Conservation (phyloP, 208 protist species). For the Trypanosoma scelopori region DNA sequence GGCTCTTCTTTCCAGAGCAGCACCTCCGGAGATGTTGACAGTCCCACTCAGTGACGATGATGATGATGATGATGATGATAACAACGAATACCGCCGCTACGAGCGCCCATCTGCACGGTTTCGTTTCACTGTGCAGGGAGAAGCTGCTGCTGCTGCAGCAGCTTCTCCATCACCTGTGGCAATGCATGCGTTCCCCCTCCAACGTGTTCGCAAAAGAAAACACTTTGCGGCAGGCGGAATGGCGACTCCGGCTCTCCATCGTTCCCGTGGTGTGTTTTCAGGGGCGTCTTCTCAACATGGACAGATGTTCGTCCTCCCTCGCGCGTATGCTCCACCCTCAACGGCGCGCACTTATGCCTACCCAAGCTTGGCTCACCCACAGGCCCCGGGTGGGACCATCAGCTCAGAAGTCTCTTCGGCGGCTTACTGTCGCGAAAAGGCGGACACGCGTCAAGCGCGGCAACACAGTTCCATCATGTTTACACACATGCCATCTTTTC, state of each 20-base stretch:
- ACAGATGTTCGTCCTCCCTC: background rate
- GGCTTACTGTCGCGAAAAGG: background rate
- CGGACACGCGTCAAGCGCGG: background rate
- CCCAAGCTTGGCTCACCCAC: background rate
- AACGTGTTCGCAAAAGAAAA: background rate
- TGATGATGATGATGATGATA: too few relatives aligned
- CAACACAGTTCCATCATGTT: background rate
- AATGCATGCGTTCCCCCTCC: background rate
- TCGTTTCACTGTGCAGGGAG: slow-evolving; percentile 16
- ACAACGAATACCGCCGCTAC: too few relatives aligned
- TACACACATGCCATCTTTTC: background rate
- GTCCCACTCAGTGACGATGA: background rate
- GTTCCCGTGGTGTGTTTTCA: background rate
- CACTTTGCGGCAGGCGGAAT: background rate
- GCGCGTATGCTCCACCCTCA: background rate
- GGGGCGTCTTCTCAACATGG: background rate
- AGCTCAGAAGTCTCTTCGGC: background rate
- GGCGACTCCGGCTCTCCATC: background rate
- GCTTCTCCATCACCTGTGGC: background rate
- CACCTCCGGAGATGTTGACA: slow-evolving; percentile 7
- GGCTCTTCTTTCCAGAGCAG: slow-evolving; percentile 13
- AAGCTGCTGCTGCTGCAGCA: too few relatives aligned
- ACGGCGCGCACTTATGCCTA: background rate
- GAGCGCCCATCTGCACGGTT: slow-evolving; percentile 19
- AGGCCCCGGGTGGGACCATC: background rate